Base-by-base conservation (phyloP, 352 stramenopile genomes). In the Globisporangium lucens region DNA sequence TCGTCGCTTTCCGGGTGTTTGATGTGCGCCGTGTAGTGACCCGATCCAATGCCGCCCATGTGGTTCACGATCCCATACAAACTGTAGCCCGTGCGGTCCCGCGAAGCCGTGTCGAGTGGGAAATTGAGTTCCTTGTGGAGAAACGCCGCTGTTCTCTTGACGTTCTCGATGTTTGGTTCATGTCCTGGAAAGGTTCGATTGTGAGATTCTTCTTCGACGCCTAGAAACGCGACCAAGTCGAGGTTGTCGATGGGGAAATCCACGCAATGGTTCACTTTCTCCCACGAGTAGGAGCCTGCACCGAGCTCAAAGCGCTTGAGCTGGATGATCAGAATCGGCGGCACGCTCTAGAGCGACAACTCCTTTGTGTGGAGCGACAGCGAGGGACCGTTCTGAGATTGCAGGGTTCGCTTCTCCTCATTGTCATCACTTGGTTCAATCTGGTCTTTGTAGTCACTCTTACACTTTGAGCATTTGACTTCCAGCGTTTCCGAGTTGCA, bases 61-160 rank as follows among this genome's bases (percentile, higher is more conserved):
- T 99, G 97, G 78, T 98, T 93, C 61, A 99, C 91, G 6, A 99
- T 85, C 15, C 85, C 93, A 69, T 98, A 99, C 43, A 99, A 72
- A 75, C 97, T 88, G 70, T 98, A 98, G 22, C 86, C 63, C 24
- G 81, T 80, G 57, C 69, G 69, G 20, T 66, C 67, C 15, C 76
- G 63, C 4, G 79, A 86, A 1, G 79, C 76, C 5, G 83, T 87
- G 24, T 68, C 60, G 12, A 77, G 69, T 17, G 78, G 76, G 29
- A 91, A 76, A 2, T 72, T 33, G 1, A 91, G 68, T 53, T 87
- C 62, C 0, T 75, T 62, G 36, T 65, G 66, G 7, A 87, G 63
- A 53, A 76, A 85, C 1, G 69, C 61, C 3, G 77, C 70, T 2
- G 77, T 75, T 4, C 66, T 62, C 27, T 47, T 52, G 1, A 85